Evolutionary conservation across 2,329 filamentous ascomycete species (phyloP).

Genomic region (Xylariaceae sp.): DNA sequence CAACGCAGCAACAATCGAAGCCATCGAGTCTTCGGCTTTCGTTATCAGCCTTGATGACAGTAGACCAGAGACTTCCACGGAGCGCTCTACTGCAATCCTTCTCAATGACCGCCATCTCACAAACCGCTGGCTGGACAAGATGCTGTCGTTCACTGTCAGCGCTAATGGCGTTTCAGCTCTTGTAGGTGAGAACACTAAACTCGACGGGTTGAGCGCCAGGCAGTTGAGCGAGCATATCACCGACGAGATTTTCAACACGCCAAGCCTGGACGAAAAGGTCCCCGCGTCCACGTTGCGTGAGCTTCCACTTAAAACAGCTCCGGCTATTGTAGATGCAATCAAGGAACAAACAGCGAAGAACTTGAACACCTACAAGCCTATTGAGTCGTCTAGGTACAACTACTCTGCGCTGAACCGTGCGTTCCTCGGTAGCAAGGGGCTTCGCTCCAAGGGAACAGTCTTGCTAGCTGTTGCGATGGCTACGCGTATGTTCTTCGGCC

Average conservation of each 20-base stretch:
- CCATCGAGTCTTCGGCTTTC: slow-evolving; percentile 8
- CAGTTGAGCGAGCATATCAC: background rate
- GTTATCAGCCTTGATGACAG: slow-evolving; percentile 8
- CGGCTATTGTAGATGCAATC: background rate
- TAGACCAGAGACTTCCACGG: slow-evolving; percentile 4
- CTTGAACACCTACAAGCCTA: background rate
- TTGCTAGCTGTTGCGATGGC: background rate
- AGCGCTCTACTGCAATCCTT: slow-evolving; percentile 2
- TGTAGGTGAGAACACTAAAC: slow-evolving; percentile 6
- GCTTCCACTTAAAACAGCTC: background rate
- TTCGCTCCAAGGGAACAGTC: background rate
- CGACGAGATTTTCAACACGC: background rate
- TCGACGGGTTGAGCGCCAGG: no score
- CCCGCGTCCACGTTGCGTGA: background rate
- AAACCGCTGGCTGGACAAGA: slow-evolving; percentile 15
- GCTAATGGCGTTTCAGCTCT: slow-evolving; percentile 6
- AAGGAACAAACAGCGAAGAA: background rate
- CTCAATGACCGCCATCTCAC: slow-evolving; percentile 8
- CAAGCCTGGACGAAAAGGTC: background rate
- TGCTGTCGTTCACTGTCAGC: slow-evolving; percentile 7
- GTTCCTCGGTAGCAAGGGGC: background rate
- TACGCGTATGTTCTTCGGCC: background rate
- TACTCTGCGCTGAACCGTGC: background rate
- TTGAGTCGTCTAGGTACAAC: background rate
- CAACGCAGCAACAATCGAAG: slow-evolving; percentile 4